These are phyloP conservation scores for Pichia sp. DNA, from an alignment of 1,139 yeast species.

Conservation along the genomic window DNA sequence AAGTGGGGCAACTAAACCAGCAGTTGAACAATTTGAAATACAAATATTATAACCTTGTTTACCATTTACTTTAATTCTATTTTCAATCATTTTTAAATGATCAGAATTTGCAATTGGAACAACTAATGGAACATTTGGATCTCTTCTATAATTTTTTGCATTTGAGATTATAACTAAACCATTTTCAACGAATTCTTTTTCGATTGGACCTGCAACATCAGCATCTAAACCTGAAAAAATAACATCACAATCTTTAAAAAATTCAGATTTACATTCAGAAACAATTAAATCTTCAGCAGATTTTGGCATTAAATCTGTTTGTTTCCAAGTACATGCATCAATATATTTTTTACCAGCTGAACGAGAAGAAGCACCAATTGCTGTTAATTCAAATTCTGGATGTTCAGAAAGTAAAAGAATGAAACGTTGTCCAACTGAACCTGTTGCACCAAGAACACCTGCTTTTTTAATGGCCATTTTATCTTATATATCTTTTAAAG, in stretches of 20 bases:
- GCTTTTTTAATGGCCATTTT: constrained; percentile 37
- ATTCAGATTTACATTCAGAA: constrained; percentile 67
- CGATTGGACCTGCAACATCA: constrained; percentile 90
- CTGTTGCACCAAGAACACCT: constrained; percentile 97
- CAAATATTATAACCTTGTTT: constrained; percentile 84
- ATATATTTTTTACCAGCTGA: constrained; percentile 86
- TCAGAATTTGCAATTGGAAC: constrained; percentile 97
- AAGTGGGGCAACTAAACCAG: constrained; percentile 94
- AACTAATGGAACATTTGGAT: constrained; percentile 77
- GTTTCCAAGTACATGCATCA: constrained; percentile 94
- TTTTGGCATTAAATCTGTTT: constrained; percentile 75
- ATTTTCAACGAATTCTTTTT: constrained; percentile 71
- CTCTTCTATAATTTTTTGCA: constrained; percentile 94
- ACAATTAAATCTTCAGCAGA: constrained; percentile 58
- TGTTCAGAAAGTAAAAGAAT: constrained; percentile 78
- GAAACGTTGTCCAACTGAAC: constrained; percentile 96
- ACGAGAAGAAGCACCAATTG: constrained; percentile 87
- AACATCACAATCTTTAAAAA: constrained; percentile 83
- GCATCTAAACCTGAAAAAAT: constrained; percentile 94
- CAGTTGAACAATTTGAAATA: constrained; percentile 97
- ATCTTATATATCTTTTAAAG: no score
- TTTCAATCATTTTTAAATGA: constrained; percentile 72
- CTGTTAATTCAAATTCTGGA: constrained; percentile 82
- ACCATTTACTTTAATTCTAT: constrained; percentile 47
- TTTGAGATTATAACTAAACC: constrained; percentile 86